Base-by-base conservation (phyloP, 495 filamentous ascomycete species). In the Amorphotheca resinae region DNA sequence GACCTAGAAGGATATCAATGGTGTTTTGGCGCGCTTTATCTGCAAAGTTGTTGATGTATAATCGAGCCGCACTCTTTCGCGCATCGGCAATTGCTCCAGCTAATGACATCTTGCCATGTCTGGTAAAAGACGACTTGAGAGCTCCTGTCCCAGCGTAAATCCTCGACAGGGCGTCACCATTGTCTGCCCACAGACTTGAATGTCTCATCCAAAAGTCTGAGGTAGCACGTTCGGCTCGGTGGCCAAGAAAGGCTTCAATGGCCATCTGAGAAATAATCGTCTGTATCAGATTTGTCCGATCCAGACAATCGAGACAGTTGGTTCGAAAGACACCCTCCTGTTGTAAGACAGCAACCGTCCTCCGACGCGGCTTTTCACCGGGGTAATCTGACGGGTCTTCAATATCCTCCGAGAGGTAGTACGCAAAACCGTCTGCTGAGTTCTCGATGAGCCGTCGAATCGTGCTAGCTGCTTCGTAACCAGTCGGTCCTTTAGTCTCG, bases 131-230 rank as follows among this genome's bases (percentile, higher is more conserved):
- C 8, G 85, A 87, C 54, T 95, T 95, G 30, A 98, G 65, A 38
- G 91, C 91, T 1, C 93, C 91, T 7, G 91, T 98, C 25, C 91
- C 91, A 7, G 91, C 93, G 59, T 98, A 98, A 15, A 95, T 96
- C 54, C 85, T 84, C 1, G 87, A 94, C 18, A 98, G 64, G 11
- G 87, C 78, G 67, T 98, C 91, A 22, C 91, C 91, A 65, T 95
- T 95, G 59, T 98, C 91, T n/a, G 91, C 91, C 91, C 91, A 98
- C 1, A 98, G 67, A 45, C 73, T 87, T 22, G 85, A 86, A 62
- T 98, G 91, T 25, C 86, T 69, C 59, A 84, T 77, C 77, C 87
- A 89, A 51, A 96, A 82, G 54, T 96, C 91, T 1, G 80, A 70
- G 23, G 67, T 68, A 1, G 84, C 73, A 40, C 51, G 63, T 52